A percentile compares a stretch with the other conserved stretches of the same genome.
Evolutionary conservation across 2,329 filamentous ascomycete genomes (phyloP).

Genomic region (Aureobasidium sp.): DNA sequence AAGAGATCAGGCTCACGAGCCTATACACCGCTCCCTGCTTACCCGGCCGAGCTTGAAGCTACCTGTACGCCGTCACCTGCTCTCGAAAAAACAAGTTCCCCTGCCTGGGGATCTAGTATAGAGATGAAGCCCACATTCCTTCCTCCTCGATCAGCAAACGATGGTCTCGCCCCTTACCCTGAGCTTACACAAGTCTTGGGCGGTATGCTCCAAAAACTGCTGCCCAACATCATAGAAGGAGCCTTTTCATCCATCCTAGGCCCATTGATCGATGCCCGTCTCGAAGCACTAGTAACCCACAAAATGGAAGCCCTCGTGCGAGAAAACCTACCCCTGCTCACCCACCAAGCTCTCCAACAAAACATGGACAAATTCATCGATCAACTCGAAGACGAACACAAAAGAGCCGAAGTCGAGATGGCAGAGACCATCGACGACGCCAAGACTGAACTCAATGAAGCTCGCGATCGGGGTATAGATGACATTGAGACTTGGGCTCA

Average conservation of each 20-base stretch:
- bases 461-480: neutral
- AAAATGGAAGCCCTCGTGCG: neutral
- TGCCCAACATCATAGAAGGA: neutral
- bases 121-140: slow-evolving; percentile 3
- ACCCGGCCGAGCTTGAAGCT: neutral
- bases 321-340: neutral
- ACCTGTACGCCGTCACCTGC: neutral
- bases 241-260: neutral
- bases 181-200: neutral
- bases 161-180: neutral
- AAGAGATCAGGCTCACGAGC: neutral
- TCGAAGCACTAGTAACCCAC: neutral
- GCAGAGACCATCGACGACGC: slow-evolving; percentile 2
- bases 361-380: slow-evolving; percentile 1
- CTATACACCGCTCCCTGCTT: neutral
- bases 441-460: neutral
- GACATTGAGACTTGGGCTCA: slow-evolving; percentile 7
- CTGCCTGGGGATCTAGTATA: neutral
- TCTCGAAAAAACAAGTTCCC: neutral
- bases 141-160: neutral
- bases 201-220: neutral
- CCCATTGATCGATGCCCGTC: neutral
- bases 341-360: neutral
- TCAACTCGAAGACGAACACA: neutral
- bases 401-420: neutral